These are phyloP conservation scores for Dendryphion nanum DNA, from an alignment of 2,329 filamentous ascomycete genomes.

Conservation along the genomic window DNA sequence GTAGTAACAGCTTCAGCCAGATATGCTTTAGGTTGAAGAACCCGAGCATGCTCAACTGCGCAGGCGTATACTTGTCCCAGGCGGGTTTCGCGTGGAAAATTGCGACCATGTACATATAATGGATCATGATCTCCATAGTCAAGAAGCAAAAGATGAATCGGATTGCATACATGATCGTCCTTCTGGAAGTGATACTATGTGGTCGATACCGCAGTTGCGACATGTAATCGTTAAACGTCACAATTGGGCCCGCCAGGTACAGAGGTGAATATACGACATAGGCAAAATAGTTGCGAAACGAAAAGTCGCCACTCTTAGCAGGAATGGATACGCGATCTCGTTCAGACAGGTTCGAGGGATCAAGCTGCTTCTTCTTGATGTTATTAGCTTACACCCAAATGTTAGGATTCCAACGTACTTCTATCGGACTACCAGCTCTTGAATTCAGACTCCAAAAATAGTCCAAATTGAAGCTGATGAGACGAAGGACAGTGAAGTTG, in stretches of 20 bases:
- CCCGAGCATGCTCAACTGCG: slow-evolving; percentile 84
- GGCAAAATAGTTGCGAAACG: slow-evolving; percentile 81
- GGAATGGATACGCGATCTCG: slow-evolving; percentile 79
- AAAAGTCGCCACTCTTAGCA: slow-evolving; percentile 68
- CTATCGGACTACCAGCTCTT: slow-evolving; percentile 62
- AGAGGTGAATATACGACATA: slow-evolving; percentile 90
- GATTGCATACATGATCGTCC: slow-evolving; percentile 77
- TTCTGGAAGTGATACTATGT: slow-evolving; percentile 65
- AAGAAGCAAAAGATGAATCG: slow-evolving; percentile 80
- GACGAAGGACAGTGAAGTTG: slow-evolving; percentile 87
- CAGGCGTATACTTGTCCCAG: slow-evolving; percentile 81
- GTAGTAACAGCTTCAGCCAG: slow-evolving; percentile 94
- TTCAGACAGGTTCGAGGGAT: slow-evolving; percentile 83
- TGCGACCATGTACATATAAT: slow-evolving; percentile 90
- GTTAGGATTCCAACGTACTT: too few relatives aligned
- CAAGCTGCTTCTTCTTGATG: slow-evolving; percentile 94
- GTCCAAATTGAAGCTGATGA: slow-evolving; percentile 97
- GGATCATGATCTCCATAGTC: slow-evolving; percentile 80
- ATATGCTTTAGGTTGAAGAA: slow-evolving; percentile 97
- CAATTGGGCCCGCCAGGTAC: slow-evolving; percentile 87
- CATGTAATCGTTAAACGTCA: slow-evolving; percentile 98
- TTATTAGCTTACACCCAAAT: slow-evolving; percentile 65
- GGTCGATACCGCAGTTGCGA: slow-evolving; percentile 75
- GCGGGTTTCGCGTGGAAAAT: slow-evolving; percentile 78
- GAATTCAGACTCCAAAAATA: slow-evolving; percentile 86